Base-by-base conservation (phyloP, 2,329 filamentous ascomycete species). In the Pestalotiopsis sp. region DNA sequence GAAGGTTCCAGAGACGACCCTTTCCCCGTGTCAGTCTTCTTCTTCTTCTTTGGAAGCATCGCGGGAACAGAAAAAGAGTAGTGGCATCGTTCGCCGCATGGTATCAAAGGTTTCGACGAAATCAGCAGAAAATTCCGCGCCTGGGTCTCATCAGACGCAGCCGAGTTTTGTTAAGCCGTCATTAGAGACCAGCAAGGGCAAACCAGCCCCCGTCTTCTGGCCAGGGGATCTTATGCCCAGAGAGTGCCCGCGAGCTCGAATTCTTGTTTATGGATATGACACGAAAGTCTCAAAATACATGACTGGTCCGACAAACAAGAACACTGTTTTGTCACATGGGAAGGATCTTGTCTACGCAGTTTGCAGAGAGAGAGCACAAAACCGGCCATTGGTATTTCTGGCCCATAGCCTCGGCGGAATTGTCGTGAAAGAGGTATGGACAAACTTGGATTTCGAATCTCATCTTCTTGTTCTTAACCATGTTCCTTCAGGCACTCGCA, bases 171-270 rank as follows among this genome's bases (percentile, higher is more conserved):
- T n/a, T n/a, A n/a, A n/a, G n/a, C n/a, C n/a, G n/a, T n/a, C n/a
- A n/a, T n/a, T n/a, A n/a, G n/a, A n/a, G n/a, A n/a, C n/a, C n/a
- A n/a, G n/a, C n/a, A n/a, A n/a, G n/a, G n/a, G n/a, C n/a, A n/a
- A n/a, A n/a, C n/a, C n/a, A n/a, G n/a, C n/a, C n/a, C n/a, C 20
- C 45, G 38, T 62, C 7, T 67, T 25, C 20, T 67, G 66, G 66
- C 66, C 66, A 1, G 20, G 3, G 25, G 66, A 67, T 20, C 23
- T 62, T 4, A 9, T 41, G 1, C 58, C 66, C 1, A 25, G n/a
- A 2, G 20, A 56, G 1, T 62, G 36, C 11, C 25, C 66, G 3
- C n/a, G n/a, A 36, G 31, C 66, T 5, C 66, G 66, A 5, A 57
- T 67, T 4, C 3, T 63, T 7, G 61, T 62, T 4, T 67, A 12